Conservation (phyloP, 2,329 filamentous ascomycete species). For the Zymoseptoria brevis region DNA sequence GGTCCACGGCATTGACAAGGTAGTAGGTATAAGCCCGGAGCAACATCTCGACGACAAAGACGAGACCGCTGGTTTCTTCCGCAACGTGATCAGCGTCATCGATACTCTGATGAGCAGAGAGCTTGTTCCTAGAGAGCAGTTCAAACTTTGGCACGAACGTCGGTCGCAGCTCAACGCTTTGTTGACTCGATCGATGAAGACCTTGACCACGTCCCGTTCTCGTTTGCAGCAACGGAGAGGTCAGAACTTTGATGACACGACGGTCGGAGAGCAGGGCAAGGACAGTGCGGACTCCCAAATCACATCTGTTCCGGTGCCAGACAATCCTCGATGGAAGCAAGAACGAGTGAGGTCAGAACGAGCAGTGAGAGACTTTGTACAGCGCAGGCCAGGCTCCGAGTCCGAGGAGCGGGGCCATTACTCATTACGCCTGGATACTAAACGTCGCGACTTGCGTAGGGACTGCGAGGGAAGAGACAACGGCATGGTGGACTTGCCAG, state of each 20-base stretch:
- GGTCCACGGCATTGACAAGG: slow-evolving; percentile 13
- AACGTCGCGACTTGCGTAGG: not conserved
- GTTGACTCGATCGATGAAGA: slow-evolving; percentile 2
- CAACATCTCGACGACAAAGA: slow-evolving; percentile 7
- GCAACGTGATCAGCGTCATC: slow-evolving; percentile 21
- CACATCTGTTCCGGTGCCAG: not conserved
- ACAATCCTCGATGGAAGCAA: not conserved
- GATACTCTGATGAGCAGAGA: slow-evolving; percentile 21
- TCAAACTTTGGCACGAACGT: slow-evolving; percentile 14
- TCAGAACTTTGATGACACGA: not conserved
- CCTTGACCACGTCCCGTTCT: not conserved
- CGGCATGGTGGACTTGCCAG: not conserved
- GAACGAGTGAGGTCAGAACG: not conserved
- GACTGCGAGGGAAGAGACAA: not conserved
- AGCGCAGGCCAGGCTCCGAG: not conserved
- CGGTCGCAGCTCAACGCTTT: slow-evolving; percentile 16
- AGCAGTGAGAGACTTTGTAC: not conserved
- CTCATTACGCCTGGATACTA: not conserved
- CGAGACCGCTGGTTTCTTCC: slow-evolving; percentile 15
- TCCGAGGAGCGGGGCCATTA: not conserved
- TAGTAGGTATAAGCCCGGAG: not conserved
- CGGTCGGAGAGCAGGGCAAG: not conserved
- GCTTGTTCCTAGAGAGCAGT: slow-evolving; percentile 15
- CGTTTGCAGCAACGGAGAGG: not conserved
- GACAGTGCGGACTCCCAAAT: not conserved